phyloP scores from a whole-genome alignment of 805 yeast genomes.

The Candida nonsorbophila region DNA sequence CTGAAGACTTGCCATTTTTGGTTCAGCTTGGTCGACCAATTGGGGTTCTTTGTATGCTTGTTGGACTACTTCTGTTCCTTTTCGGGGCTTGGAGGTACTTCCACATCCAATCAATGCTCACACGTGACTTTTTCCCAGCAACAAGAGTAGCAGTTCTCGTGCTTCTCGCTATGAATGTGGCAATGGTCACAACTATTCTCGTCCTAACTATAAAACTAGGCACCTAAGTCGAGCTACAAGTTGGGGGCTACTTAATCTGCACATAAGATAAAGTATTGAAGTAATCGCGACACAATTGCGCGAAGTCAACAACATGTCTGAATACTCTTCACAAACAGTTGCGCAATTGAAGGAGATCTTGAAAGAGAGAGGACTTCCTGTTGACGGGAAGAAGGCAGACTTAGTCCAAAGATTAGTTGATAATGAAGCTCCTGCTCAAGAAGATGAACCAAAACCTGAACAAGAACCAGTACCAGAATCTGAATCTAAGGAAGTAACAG shows the following conservation, averaged over 20 bases:
- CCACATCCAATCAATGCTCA: constrained; percentile 18
- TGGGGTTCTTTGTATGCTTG: constrained; percentile 9
- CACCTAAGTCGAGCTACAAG: too few relatives aligned
- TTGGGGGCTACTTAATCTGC: too few relatives aligned
- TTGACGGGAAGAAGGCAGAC: constrained; percentile 79
- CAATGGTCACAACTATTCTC: constrained; percentile 14
- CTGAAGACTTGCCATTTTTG: constrained; percentile 3
- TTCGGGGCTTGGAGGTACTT: constrained; percentile 20
- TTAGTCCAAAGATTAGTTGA: constrained; percentile 61
- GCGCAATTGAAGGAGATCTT: constrained; percentile 78
- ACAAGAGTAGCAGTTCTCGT: constrained; percentile 14
- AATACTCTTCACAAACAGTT: constrained; percentile 66
- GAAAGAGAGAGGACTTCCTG: constrained; percentile 60
- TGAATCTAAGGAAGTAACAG: constrained; percentile 1
- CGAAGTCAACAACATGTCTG: constrained; percentile 32
- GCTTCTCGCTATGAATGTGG: constrained; percentile 13
- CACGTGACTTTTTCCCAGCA: constrained; percentile 17
- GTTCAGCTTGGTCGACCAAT: constrained; percentile 13
- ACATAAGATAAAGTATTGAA: too few relatives aligned
- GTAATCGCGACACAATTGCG: neutral
- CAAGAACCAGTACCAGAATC: constrained; percentile 12
- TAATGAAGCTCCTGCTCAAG: constrained; percentile 35
- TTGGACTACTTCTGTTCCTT: constrained; percentile 13
- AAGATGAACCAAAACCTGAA: constrained; percentile 11
- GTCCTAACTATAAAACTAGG: constrained; percentile 14